Conservation (phyloP, 805 yeast genomes). For the Helenozyma rhizophorensis region DNA sequence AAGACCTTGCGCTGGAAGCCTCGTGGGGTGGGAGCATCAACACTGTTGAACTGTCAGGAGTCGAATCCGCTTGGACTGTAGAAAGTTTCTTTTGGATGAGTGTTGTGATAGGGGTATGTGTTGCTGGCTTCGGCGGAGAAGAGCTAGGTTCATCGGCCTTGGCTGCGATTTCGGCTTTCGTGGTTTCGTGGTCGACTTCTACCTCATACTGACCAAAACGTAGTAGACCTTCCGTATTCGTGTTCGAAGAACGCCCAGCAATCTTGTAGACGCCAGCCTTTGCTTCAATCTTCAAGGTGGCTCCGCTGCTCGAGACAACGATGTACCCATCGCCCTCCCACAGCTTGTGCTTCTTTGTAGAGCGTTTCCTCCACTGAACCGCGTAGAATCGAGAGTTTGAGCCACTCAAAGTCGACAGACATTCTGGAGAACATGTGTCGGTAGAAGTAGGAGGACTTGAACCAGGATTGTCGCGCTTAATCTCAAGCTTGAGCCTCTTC, state of each 20-base stretch:
- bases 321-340: slow-evolving; percentile 93
- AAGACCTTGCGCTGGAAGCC: slow-evolving; percentile 15
- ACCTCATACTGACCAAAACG: slow-evolving; percentile 57
- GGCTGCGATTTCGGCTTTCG: slow-evolving; percentile 5
- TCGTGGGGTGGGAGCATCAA: slow-evolving; percentile 1
- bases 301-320: slow-evolving; percentile 21
- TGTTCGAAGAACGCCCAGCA: slow-evolving; percentile 11
- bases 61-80: too few relatives aligned
- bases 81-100: too few relatives aligned
- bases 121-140: neutral
- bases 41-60: too few relatives aligned
- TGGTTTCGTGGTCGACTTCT: slow-evolving; percentile 42
- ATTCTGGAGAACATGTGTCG: too few relatives aligned
- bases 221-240: slow-evolving; percentile 27
- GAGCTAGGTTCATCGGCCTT: neutral
- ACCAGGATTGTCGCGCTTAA: too few relatives aligned
- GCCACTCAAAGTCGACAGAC: too few relatives aligned
- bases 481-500: too few relatives aligned
- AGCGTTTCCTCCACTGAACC: slow-evolving; percentile 66
- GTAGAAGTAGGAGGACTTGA: too few relatives aligned
- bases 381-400: slow-evolving; percentile 10
- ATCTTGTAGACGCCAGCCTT: slow-evolving; percentile 19
- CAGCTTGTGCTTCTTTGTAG: slow-evolving; percentile 76
- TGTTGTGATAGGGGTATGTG: too few relatives aligned
- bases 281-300: slow-evolving; percentile 25